A percentile compares a stretch with the other conserved stretches of the same genome.
These are phyloP conservation scores for Myochromella boudieri DNA, from an alignment of 768 basidiomycete species.

Conservation along the genomic window DNA sequence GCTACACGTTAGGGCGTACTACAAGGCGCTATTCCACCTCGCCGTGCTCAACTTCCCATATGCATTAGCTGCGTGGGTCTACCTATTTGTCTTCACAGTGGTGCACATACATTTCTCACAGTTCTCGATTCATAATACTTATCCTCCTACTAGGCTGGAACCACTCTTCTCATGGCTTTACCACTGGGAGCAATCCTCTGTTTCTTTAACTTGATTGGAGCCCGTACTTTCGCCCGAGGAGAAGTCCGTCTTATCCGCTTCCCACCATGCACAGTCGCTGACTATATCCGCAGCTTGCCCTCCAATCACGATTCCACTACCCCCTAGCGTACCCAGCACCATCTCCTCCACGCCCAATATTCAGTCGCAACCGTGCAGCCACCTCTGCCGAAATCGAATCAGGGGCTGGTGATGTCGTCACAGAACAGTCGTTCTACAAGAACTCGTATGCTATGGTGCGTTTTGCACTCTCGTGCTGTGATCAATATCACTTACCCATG, in stretches of 20 bases:
- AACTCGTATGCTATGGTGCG: conserved; percentile 81
- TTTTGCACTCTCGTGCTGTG: conserved; percentile 1
- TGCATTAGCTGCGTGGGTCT: conserved; percentile 76
- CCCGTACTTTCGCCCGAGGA: conserved; percentile 65
- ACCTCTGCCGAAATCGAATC: conserved; percentile 50
- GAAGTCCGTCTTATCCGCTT: conserved; percentile 46
- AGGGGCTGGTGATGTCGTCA: conserved; percentile 36
- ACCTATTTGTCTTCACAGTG: conserved; percentile 77
- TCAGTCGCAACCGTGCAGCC: conserved; percentile 58
- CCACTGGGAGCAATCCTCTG: conserved; percentile 77
- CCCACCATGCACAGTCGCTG: not conserved
- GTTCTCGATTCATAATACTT: not conserved
- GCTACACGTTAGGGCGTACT: conserved; percentile 54
- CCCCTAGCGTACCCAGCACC: conserved; percentile 64
- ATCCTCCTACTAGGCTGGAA: conserved; percentile 55
- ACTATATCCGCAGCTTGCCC: conserved; percentile 44
- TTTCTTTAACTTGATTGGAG: conserved; percentile 76
- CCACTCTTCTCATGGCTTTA: conserved; percentile 75
- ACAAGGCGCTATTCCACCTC: conserved; percentile 66
- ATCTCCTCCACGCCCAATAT: conserved; percentile 71
- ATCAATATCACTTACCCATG: not conserved
- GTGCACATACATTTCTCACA: conserved; percentile 41
- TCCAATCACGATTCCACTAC: conserved; percentile 71
- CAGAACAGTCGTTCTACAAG: conserved; percentile 75
- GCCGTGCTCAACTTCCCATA: conserved; percentile 77